phyloP scores from a whole-genome alignment of 208 protist species.

The Eutreptiella sp. region DNA sequence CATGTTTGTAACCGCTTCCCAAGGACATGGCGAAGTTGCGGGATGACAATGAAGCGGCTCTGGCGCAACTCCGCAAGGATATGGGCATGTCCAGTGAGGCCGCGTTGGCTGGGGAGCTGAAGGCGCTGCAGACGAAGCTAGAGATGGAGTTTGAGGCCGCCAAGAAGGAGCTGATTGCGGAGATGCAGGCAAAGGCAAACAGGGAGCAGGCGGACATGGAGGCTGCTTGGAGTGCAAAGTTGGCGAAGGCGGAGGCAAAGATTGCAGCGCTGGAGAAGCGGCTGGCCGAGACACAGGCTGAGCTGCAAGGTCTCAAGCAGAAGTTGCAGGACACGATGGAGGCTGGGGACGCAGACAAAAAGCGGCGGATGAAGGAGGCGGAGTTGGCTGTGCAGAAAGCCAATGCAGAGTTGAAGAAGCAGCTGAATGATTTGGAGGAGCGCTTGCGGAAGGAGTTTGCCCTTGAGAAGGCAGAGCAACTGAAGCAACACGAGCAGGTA shows the following conservation, averaged over 20 bases:
- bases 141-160: conserved; percentile 18
- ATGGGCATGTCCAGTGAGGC: background rate
- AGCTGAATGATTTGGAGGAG: too few species aligned
- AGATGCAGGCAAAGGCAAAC: conserved; percentile 5
- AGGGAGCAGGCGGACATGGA: conserved; percentile 1
- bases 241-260: conserved; percentile 33
- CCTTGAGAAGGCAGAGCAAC: too few species aligned
- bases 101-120: background rate
- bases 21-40: background rate
- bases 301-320: too few species aligned
- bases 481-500: too few species aligned
- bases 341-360: too few species aligned
- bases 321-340: too few species aligned
- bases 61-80: conserved; percentile 26
- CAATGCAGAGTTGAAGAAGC: too few species aligned
- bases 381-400: too few species aligned
- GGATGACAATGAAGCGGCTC: conserved; percentile 27
- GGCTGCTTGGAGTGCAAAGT: conserved; percentile 2
- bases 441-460: too few species aligned
- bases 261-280: conserved; percentile 28
- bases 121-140: conserved; percentile 5
- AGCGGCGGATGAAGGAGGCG: too few species aligned
- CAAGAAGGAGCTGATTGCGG: conserved; percentile 10
- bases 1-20: too few species aligned
- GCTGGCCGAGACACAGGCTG: background rate